These are phyloP conservation scores for Aspergillus alliaceus DNA, from an alignment of 2,329 filamentous ascomycete genomes.

Conservation along the genomic window DNA sequence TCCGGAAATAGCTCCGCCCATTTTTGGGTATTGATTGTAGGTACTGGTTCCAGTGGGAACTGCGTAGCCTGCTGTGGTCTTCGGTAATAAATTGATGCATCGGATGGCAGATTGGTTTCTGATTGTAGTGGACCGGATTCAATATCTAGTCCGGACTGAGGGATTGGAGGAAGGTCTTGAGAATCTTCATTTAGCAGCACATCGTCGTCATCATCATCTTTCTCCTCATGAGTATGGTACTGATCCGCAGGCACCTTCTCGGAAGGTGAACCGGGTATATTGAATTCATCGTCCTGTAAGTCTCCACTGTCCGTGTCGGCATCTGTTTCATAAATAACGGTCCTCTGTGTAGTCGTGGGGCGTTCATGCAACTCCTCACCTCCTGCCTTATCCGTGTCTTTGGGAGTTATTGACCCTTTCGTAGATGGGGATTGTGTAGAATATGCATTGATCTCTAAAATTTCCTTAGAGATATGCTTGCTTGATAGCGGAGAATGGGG, in stretches of 20 bases:
- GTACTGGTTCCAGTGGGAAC: slow-evolving; percentile 38
- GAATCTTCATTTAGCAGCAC: slow-evolving; percentile 26
- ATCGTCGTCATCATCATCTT: slow-evolving; percentile 11
- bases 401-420: background rate
- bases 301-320: slow-evolving; percentile 39
- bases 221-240: background rate
- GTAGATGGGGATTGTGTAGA: slow-evolving; percentile 3
- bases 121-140: slow-evolving; percentile 24
- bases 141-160: slow-evolving; percentile 21
- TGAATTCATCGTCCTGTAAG: slow-evolving; percentile 21
- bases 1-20: slow-evolving; percentile 40
- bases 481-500: background rate
- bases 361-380: background rate
- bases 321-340: slow-evolving; percentile 45
- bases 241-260: background rate
- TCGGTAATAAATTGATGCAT: slow-evolving; percentile 40
- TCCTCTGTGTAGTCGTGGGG: slow-evolving; percentile 23
- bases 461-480: background rate
- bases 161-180: slow-evolving; percentile 31
- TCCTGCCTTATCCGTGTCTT: background rate
- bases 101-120: slow-evolving; percentile 32
- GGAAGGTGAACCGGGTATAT: slow-evolving; percentile 11
- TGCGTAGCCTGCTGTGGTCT: slow-evolving; percentile 37
- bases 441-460: background rate
- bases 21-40: slow-evolving; percentile 36